Evolutionary conservation across 768 basidiomycete genomes (phyloP).

Genomic region (Amanita polypyramis): DNA sequence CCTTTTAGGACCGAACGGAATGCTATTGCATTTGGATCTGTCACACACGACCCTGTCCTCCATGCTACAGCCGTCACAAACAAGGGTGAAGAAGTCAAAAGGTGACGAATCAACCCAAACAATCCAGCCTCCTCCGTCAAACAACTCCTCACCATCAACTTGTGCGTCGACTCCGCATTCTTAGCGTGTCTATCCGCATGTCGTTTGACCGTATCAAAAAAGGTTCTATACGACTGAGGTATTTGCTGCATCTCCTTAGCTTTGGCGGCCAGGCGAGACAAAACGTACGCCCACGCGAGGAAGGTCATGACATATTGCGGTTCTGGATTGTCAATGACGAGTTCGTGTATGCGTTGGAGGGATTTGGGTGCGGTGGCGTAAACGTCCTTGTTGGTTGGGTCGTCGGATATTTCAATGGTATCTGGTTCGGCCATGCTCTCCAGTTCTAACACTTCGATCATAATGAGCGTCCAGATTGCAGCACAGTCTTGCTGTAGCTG

Average conservation of each 20-base stretch:
- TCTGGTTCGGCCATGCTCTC: constrained; percentile 52
- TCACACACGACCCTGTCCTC: constrained; percentile 56
- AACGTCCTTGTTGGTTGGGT: constrained; percentile 35
- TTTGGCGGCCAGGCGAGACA: constrained; percentile 48
- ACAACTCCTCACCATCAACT: constrained; percentile 47
- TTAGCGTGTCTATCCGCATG: constrained; percentile 37
- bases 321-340: constrained; percentile 47
- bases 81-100: constrained; percentile 61
- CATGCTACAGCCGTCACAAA: constrained; percentile 69
- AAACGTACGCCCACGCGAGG: constrained; percentile 77
- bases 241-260: constrained; percentile 38
- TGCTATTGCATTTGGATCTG: constrained; percentile 69
- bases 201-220: constrained; percentile 44
- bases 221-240: constrained; percentile 41
- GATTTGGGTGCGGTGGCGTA: constrained; percentile 54
- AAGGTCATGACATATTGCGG: constrained; percentile 64
- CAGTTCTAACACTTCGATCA: constrained; percentile 71
- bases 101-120: constrained; percentile 41
- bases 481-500: constrained; percentile 59
- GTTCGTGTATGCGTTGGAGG: constrained; percentile 56
- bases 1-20: constrained; percentile 83
- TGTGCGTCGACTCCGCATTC: constrained; percentile 44
- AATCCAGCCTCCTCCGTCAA: constrained; percentile 51
- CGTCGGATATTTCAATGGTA: constrained; percentile 37
- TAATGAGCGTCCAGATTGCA: constrained; percentile 70